Percentiles rank a stretch among this genome's conserved stretches.
Conservation (phyloP, 2,329 filamentous ascomycete genomes). For the Coniosporium tulheliwenetii region DNA sequence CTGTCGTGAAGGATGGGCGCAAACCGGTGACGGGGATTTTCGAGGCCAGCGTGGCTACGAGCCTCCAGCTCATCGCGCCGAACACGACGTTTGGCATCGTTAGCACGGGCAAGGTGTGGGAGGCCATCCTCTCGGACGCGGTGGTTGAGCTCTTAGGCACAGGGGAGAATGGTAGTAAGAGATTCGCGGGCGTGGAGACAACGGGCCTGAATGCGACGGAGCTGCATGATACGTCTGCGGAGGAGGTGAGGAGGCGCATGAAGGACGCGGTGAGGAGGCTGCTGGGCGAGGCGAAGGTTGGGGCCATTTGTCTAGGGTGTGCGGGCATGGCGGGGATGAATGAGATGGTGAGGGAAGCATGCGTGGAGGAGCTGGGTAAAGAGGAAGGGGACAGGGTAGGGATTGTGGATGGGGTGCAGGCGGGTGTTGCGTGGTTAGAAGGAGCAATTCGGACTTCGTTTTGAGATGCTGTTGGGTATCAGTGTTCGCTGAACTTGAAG, state of each 20-base stretch:
- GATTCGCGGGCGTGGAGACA: slow-evolving; percentile 67
- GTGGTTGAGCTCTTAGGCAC: slow-evolving; percentile 48
- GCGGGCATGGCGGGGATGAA: slow-evolving; percentile 85
- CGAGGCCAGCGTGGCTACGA: slow-evolving; percentile 59
- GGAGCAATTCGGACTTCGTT: slow-evolving; percentile 25
- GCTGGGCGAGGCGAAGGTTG: slow-evolving; percentile 39
- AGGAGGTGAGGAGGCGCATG: slow-evolving; percentile 50
- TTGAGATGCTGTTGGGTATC: slow-evolving; percentile 5
- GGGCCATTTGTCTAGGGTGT: slow-evolving; percentile 69
- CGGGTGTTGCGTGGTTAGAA: slow-evolving; percentile 48
- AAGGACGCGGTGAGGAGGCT: slow-evolving; percentile 54
- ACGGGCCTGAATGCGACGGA: slow-evolving; percentile 70
- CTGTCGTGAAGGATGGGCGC: slow-evolving; percentile 8
- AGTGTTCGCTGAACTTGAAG: no score
- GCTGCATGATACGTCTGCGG: slow-evolving; percentile 52
- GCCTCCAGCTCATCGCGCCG: slow-evolving; percentile 38
- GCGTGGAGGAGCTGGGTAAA: slow-evolving; percentile 47
- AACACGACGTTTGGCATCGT: slow-evolving; percentile 64
- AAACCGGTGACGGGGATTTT: slow-evolving; percentile 69
- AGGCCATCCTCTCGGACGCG: slow-evolving; percentile 50
- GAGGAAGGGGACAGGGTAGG: slow-evolving; percentile 41
- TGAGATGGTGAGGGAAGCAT: slow-evolving; percentile 54
- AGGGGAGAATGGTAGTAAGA: slow-evolving; percentile 17
- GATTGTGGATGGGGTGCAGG: slow-evolving; percentile 68
- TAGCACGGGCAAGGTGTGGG: slow-evolving; percentile 76